phyloP scores from a whole-genome alignment of 2,329 filamentous ascomycete genomes.

The Fusarium neocosmosporiellum region DNA sequence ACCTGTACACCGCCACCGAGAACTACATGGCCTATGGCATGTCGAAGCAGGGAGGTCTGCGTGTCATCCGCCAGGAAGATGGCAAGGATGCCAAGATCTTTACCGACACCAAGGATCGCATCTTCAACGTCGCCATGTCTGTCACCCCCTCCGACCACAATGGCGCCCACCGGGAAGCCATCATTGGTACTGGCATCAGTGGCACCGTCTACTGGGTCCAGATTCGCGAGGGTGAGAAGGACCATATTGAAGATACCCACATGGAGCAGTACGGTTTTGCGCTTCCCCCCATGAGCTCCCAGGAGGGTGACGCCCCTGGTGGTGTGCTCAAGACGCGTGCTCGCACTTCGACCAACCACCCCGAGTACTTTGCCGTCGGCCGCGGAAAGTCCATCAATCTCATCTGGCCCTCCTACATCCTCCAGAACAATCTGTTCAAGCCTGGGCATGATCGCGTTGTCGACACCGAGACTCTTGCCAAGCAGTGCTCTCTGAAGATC shows the following conservation, averaged over 20 bases:
- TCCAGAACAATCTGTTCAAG: constrained; percentile 73
- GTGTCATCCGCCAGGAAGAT: constrained; percentile 94
- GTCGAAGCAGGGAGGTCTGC: constrained; percentile 90
- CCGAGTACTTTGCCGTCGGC: constrained; percentile 94
- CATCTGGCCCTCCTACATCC: constrained; percentile 75
- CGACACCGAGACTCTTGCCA: constrained; percentile 87
- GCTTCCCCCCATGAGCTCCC: constrained; percentile 85
- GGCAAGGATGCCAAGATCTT: constrained; percentile 93
- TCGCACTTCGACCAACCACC: constrained; percentile 87
- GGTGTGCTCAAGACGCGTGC: constrained; percentile 96
- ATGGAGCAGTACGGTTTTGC: constrained; percentile 89
- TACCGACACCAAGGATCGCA: constrained; percentile 88
- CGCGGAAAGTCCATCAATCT: constrained; percentile 97
- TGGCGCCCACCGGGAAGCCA: constrained; percentile 75
- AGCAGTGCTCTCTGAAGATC: constrained; percentile 90
- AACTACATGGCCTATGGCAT: constrained; percentile 95
- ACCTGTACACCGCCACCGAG: constrained; percentile 87
- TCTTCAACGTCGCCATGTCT: constrained; percentile 93
- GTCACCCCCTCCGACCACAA: constrained; percentile 69
- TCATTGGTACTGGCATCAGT: constrained; percentile 93
- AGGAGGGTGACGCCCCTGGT: constrained; percentile 90
- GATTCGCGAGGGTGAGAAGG: constrained; percentile 80
- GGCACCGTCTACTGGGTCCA: constrained; percentile 97
- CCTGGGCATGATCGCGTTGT: constrained; percentile 75
- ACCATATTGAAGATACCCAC: constrained; percentile 81